Percentiles rank a stretch among this genome's conserved stretches.
Conservation (phyloP, 2,329 filamentous ascomycete genomes). For the Phyllosticta capitalensis region DNA sequence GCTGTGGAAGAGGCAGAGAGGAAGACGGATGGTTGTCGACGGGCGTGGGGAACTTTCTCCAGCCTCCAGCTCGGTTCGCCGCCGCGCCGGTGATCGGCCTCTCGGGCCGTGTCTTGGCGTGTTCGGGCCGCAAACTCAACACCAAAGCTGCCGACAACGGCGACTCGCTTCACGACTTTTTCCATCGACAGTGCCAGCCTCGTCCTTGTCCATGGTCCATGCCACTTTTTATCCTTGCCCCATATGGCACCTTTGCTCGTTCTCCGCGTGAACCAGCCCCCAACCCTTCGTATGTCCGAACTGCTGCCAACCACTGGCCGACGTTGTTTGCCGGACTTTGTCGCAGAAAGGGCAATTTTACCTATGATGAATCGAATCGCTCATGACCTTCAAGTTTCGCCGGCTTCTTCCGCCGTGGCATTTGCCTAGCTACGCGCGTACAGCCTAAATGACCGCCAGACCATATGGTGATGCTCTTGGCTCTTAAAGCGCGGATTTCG, state of each 20-base stretch:
- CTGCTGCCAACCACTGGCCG: neutral
- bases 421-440: neutral
- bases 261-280: neutral
- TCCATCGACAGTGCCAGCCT: neutral
- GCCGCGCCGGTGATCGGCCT: neutral
- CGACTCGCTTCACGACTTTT: neutral
- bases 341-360: neutral
- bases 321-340: neutral
- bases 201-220: neutral
- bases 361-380: too few relatives aligned
- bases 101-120: neutral
- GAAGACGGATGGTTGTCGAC: too few relatives aligned
- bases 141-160: neutral
- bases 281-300: neutral
- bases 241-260: neutral
- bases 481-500: too few relatives aligned
- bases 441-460: neutral
- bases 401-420: neutral
- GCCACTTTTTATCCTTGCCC: neutral
- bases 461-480: too few relatives aligned
- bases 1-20: neutral
- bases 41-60: too few relatives aligned
- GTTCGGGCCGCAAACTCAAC: neutral
- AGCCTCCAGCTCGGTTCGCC: too few relatives aligned
- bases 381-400: neutral